These are phyloP conservation scores for Capsaspora owczarzaki DNA, from an alignment of 78 protist genomes.

Conservation along the genomic window DNA sequence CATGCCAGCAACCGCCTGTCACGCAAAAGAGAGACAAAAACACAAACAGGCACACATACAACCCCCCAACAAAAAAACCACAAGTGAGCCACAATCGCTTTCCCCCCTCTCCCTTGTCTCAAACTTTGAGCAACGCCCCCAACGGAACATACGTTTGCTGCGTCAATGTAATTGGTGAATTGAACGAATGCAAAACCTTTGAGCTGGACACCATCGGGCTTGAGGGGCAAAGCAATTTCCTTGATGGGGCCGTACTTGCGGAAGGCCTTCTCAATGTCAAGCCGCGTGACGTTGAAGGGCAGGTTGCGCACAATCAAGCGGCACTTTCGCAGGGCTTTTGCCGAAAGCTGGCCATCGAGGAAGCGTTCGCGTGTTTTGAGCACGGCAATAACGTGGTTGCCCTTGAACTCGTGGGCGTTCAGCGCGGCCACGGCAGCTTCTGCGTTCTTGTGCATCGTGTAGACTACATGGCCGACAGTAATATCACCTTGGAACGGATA, in stretches of 20 bases:
- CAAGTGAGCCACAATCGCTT: background rate
- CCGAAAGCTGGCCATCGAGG: background rate
- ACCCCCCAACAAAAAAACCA: background rate
- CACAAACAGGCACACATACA: background rate
- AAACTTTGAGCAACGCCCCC: no score
- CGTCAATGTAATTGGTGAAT: background rate
- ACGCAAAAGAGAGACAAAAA: background rate
- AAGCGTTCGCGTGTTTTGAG: background rate
- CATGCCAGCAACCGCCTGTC: background rate
- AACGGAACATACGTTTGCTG: background rate
- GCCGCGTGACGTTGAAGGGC: background rate
- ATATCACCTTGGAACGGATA: background rate
- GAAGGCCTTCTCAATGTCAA: background rate
- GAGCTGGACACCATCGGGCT: background rate
- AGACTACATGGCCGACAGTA: background rate
- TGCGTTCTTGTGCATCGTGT: background rate
- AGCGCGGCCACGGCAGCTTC: background rate
- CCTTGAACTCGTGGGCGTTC: background rate
- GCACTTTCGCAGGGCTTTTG: background rate
- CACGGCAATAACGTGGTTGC: background rate
- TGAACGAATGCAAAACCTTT: background rate
- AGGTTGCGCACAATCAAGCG: conserved; percentile 1
- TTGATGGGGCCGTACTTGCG: background rate
- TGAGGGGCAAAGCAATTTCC: background rate
- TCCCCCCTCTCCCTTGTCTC: no score